Evolutionary conservation across 164 flowering plant species (phyloP), one percentile per base, ranked within the genome.

Genomic region (Hamamelis virginiana): DNA sequence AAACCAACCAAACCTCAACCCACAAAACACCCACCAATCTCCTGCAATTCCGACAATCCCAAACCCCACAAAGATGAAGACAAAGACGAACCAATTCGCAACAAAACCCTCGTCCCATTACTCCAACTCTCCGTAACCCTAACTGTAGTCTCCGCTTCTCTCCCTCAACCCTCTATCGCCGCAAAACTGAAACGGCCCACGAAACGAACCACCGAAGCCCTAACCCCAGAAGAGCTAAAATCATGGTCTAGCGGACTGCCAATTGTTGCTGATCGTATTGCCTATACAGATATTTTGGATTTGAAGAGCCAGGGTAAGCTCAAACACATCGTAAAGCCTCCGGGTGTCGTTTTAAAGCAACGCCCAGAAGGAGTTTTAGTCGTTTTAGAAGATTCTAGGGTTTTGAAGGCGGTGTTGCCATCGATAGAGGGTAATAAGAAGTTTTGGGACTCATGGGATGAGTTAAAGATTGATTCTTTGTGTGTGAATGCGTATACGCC

Each of bases 401-500:
- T 91, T 70, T 73, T 86, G 43, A 84, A 89, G 69, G 81, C 91
- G 10, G 97, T 89, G 5, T 76, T 94, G 63, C 98, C 98, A 0
- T 81, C 89, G 0, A 9, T 81, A 10, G 87, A 82, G 22, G 75
- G 86, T 51, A 84, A 94, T 72, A 69, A 62, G 59, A 89, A 68
- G 77, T 94, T 94, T 77, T 94, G 97, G 97, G 81, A 79, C 4
- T 51, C 67, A 2, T 91, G 98, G 98, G 89, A 88, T 74, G 80
- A 85, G 74, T 71, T 88, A 55, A 69, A 69, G 59, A 61, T 91
- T 67, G 88, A 78, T 64, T 68, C 78, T 1, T 1, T 78, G 47
- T 94, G 95, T 76, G 84, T 94, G 41, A 88, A 91, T 78, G 96
- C 97, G 1, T 92, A 85, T 74, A 84, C 85, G 46, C 98, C 97